phyloP scores from a whole-genome alignment of 2,329 filamentous ascomycete genomes.

The Onygena corvina region DNA sequence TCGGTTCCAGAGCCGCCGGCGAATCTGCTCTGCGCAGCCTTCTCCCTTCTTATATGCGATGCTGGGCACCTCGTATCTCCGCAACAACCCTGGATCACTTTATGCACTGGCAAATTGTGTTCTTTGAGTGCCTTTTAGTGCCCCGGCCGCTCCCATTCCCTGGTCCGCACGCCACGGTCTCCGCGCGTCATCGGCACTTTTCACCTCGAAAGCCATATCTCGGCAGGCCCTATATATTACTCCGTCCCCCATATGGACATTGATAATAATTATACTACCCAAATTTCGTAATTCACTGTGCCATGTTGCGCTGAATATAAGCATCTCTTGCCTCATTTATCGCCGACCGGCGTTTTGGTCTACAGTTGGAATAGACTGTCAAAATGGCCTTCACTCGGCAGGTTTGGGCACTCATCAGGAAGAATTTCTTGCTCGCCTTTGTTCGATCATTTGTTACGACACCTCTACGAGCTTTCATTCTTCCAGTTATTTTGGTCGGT shows the following conservation, averaged over 20 bases:
- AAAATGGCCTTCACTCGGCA: conserved; percentile 34
- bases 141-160: neutral
- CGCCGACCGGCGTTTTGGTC: neutral
- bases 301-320: neutral
- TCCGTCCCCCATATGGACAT: too few relatives aligned
- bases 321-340: neutral
- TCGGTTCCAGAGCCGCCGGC: too few relatives aligned
- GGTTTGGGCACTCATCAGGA: conserved; percentile 45
- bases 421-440: conserved; percentile 45
- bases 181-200: conserved; percentile 1
- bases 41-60: too few relatives aligned
- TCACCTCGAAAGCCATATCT: neutral
- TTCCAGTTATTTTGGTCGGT: conserved; percentile 44
- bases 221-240: neutral
- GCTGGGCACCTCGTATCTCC: neutral
- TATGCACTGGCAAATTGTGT: neutral
- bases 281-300: neutral
- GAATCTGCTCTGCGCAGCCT: too few relatives aligned
- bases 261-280: neutral
- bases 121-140: too few relatives aligned
- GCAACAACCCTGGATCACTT: neutral
- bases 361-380: neutral
- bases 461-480: conserved; percentile 43
- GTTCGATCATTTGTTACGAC: conserved; percentile 45
- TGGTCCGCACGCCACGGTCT: neutral